phyloP scores from a whole-genome alignment of 2,329 filamentous ascomycete species.

The Claviceps maximensis region DNA sequence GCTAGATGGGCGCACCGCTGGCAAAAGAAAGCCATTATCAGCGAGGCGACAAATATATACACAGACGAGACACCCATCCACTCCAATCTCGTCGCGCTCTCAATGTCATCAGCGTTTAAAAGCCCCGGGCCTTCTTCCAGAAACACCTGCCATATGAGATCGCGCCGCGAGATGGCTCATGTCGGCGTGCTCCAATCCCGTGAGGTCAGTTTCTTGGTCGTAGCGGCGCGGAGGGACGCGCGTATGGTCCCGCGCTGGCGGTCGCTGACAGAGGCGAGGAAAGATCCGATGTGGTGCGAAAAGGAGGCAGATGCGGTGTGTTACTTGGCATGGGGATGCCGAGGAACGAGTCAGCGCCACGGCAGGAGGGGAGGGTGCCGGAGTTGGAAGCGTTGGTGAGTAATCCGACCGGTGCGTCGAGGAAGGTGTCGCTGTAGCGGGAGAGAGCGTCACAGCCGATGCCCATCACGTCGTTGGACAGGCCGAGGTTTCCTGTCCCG shows the following conservation, averaged over 20 bases:
- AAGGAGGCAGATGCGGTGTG: constrained; percentile 53
- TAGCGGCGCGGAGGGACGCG: constrained; percentile 33
- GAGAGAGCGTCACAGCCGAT: constrained; percentile 3
- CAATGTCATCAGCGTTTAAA: constrained; percentile 49
- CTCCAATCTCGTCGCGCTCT: constrained; percentile 17
- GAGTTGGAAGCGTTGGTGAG: constrained; percentile 10
- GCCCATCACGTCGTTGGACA: constrained; percentile 3
- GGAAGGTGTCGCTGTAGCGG: constrained; percentile 43
- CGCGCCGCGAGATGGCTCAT: constrained; percentile 44
- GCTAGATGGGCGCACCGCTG: constrained; percentile 1
- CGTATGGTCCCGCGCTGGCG: constrained; percentile 28
- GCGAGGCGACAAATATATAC: constrained; percentile 3
- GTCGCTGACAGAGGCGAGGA: constrained; percentile 21
- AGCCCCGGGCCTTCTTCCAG: constrained; percentile 42
- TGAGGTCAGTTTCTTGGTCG: constrained; percentile 37
- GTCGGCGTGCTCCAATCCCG: constrained; percentile 47
- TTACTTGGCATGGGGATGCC: constrained; percentile 40
- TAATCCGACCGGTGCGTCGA: constrained; percentile 47
- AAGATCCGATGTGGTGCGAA: constrained; percentile 33
- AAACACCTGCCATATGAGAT: constrained; percentile 44
- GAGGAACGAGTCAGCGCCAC: constrained; percentile 1
- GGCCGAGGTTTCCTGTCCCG: constrained; percentile 41
- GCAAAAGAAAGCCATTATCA: constrained; percentile 3
- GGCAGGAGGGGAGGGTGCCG: constrained; percentile 1
- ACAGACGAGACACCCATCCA: constrained; percentile 8